Evolutionary conservation across 352 stramenopile genomes (phyloP).

Genomic region (Paralagenidium karlingii): DNA sequence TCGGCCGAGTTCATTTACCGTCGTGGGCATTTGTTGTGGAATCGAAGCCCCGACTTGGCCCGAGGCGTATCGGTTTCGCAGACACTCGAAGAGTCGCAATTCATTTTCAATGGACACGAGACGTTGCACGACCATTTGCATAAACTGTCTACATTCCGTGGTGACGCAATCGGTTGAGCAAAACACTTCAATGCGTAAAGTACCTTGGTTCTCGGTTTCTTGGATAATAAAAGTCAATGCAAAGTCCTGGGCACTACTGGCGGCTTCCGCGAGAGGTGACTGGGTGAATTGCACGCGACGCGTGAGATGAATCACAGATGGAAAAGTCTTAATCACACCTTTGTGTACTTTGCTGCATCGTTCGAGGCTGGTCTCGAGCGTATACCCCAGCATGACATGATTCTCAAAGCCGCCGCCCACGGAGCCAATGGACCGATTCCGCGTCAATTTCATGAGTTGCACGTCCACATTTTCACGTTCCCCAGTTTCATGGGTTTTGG

Average conservation of each 20-base stretch:
- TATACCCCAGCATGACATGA: conserved; percentile 48
- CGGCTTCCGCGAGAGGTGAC: too few species aligned
- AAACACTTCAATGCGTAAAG: conserved; percentile 49
- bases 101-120: too few species aligned
- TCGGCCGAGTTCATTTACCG: too few species aligned
- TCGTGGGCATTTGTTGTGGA: too few species aligned
- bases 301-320: conserved; percentile 54
- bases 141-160: too few species aligned
- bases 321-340: conserved; percentile 14
- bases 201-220: conserved; percentile 13
- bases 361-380: conserved; percentile 41
- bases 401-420: conserved; percentile 16
- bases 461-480: conserved; percentile 48
- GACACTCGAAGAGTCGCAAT: too few species aligned
- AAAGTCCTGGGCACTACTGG: conserved; percentile 22
- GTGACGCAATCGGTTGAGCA: too few species aligned
- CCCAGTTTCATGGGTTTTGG: conserved; percentile 37
- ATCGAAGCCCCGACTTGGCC: too few species aligned
- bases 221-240: conserved; percentile 65
- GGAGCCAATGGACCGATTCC: conserved; percentile 7
- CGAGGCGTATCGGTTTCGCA: too few species aligned
- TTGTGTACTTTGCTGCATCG: conserved; percentile 29
- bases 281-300: conserved; percentile 25
- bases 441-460: conserved; percentile 33
- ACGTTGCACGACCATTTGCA: too few species aligned